Percentiles rank a stretch among this genome's conserved stretches.
These are phyloP conservation scores for Talaromyces atroroseus DNA, from an alignment of 2,329 filamentous ascomycete genomes.

Conservation along the genomic window DNA sequence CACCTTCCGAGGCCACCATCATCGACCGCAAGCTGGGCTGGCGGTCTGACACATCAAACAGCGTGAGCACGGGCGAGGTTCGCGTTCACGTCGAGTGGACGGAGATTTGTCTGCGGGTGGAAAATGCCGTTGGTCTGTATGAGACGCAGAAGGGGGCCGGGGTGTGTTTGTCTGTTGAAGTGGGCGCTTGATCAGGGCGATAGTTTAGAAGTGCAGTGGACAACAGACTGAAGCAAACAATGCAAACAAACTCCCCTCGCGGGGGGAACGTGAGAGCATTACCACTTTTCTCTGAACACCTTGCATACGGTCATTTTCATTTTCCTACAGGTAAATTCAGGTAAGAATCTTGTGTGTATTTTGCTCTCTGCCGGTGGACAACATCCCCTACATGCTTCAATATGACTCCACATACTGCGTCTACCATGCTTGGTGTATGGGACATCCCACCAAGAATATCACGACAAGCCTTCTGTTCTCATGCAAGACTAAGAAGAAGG, in stretches of 20 bases:
- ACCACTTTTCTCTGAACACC: too few species aligned
- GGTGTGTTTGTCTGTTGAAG: slow-evolving; percentile 28
- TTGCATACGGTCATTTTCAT: too few species aligned
- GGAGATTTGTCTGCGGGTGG: slow-evolving; percentile 37
- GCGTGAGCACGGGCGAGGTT: slow-evolving; percentile 20
- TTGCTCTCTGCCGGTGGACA: too few species aligned
- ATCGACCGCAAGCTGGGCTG: slow-evolving; percentile 27
- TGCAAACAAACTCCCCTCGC: slow-evolving; percentile 16
- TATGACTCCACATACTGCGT: too few species aligned
- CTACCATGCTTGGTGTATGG: too few species aligned
- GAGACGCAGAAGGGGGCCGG: slow-evolving; percentile 35
- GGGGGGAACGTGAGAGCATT: too few species aligned
- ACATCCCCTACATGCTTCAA: too few species aligned
- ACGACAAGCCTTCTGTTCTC: too few species aligned
- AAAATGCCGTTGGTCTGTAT: slow-evolving; percentile 42
- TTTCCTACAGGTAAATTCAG: neutral
- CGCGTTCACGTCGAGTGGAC: slow-evolving; percentile 30
- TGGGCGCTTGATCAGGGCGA: slow-evolving; percentile 17
- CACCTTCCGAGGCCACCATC: slow-evolving; percentile 17
- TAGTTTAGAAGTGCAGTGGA: too few species aligned
- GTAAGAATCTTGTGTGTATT: too few species aligned
- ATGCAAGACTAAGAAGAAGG: too few species aligned
- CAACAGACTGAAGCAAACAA: slow-evolving; percentile 17
- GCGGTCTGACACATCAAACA: slow-evolving; percentile 15
- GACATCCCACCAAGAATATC: too few species aligned